These are phyloP conservation scores for Metschnikowia corniflorae DNA, from an alignment of 805 yeast species.

Conservation along the genomic window DNA sequence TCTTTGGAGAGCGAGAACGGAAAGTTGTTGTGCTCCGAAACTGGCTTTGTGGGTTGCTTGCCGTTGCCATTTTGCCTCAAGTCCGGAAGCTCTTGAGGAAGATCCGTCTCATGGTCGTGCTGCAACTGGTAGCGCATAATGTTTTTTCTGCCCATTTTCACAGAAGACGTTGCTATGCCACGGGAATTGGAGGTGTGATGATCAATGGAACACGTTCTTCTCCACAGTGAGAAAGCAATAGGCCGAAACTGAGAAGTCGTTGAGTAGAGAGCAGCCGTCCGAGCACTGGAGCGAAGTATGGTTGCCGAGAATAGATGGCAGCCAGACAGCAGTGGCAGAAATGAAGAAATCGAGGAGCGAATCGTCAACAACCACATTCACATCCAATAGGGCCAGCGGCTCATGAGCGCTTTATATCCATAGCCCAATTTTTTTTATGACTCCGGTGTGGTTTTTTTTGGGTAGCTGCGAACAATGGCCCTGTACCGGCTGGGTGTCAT, in stretches of 20 bases:
- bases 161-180: conserved; percentile 2
- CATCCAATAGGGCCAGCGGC: conserved; percentile 2
- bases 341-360: not conserved
- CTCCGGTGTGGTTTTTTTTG: conserved; percentile 6
- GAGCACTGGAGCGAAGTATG: too few species aligned
- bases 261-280: too few species aligned
- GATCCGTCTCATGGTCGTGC: conserved; percentile 37
- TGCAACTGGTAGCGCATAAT: conserved; percentile 38
- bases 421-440: not conserved
- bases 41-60: conserved; percentile 14
- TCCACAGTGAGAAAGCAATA: too few species aligned
- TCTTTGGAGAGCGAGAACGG: conserved; percentile 47
- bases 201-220: too few species aligned
- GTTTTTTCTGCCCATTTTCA: conserved; percentile 41
- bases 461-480: conserved; percentile 12
- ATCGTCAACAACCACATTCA: conserved; percentile 3
- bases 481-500: conserved; percentile 7
- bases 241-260: too few species aligned
- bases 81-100: conserved; percentile 14
- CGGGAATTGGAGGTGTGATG: too few species aligned
- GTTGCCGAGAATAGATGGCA: too few species aligned
- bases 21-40: conserved; percentile 22
- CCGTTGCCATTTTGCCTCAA: conserved; percentile 3
- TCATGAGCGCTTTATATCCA: conserved; percentile 5
- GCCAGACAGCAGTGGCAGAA: too few species aligned